Evolutionary conservation across 768 basidiomycete genomes (phyloP), one percentile per base, ranked within the genome.

Genomic region (Daedaleopsis nitida): DNA sequence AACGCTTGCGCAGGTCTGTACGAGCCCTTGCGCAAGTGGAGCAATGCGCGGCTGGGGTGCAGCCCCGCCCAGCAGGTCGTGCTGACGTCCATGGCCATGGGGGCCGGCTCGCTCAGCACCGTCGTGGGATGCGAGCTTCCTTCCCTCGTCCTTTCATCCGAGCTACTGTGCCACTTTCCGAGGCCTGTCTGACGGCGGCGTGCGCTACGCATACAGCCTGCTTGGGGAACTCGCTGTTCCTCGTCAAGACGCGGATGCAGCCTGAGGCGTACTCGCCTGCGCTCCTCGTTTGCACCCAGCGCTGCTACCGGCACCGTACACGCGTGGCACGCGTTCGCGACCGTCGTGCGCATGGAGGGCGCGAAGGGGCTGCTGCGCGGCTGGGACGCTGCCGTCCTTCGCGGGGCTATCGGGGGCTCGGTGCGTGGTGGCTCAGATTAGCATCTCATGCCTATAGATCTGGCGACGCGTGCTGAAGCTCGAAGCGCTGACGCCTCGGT

Each of bases 201-300:
- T n/a, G n/a, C n/a, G n/a, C n/a, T n/a, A 42, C 17, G 17, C 11
- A 91, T 91, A 90, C 0, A 80, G 81, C 27, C 4, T 32, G 27
- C 54, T 74, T 95, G 44, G 95, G 94, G 45, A 96, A 93, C 72
- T 94, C 95, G 0, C 76, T 97, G 13, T 99, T 97, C 76, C 79
- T 99, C 58, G 86, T 99, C 71, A 99, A 99, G 77, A 97, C 97
- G 6, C 86, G 97, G 47, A 98, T 99, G 91, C 97, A 99, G n/a
- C n/a, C n/a, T n/a, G n/a, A n/a, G 89, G 97, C 97, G 27, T 99
- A 94, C 76, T 98, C 96, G 0, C 95, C 96, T 9, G 86, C 87
- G 39, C 81, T 98, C 12, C 96, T 97, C 7, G 93, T 99, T 55
- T 97, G 97, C 60, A 83, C 94, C 9, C 97, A 99, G 70, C 96